phyloP scores from a whole-genome alignment of 2,329 filamentous ascomycete genomes.

The Colletotrichum eremochloae region DNA sequence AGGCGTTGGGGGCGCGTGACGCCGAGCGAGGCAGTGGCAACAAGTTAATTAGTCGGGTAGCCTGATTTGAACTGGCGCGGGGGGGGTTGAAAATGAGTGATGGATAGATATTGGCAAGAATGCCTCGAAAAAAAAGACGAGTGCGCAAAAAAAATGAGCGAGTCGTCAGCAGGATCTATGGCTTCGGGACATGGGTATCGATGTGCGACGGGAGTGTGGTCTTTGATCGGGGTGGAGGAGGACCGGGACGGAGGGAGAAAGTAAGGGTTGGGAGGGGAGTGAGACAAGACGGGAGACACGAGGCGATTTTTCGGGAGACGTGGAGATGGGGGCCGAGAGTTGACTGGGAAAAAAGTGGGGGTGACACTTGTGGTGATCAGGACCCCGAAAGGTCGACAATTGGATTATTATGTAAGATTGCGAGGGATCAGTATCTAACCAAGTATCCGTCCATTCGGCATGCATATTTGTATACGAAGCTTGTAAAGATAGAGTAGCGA shows the following conservation, averaged over 20 bases:
- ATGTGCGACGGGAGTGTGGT: conserved; percentile 12
- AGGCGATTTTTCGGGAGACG: conserved; percentile 41
- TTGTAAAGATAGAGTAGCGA: no score
- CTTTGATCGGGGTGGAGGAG: conserved; percentile 8
- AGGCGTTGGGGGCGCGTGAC: conserved; percentile 26
- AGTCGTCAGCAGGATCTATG: conserved; percentile 1
- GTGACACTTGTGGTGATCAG: background rate
- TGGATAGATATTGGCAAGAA: background rate
- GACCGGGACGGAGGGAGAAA: conserved; percentile 32
- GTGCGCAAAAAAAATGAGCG: background rate
- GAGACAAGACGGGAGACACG: conserved; percentile 38
- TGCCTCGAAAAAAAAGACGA: background rate
- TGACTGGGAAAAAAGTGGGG: conserved; percentile 34
- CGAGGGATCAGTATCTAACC: background rate
- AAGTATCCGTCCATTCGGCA: no score
- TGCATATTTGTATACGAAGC: no score
- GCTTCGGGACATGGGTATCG: conserved; percentile 7
- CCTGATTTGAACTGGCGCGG: conserved; percentile 12
- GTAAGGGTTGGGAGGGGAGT: conserved; percentile 23
- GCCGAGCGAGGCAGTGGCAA: background rate
- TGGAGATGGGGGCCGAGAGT: conserved; percentile 35
- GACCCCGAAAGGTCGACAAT: conserved; percentile 28
- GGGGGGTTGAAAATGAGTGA: conserved; percentile 11
- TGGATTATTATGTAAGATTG: conserved; percentile 16
- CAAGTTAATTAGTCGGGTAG: background rate